These are phyloP conservation scores for Protomyces inouyei DNA, from an alignment of 1,139 yeast genomes.

Conservation along the genomic window DNA sequence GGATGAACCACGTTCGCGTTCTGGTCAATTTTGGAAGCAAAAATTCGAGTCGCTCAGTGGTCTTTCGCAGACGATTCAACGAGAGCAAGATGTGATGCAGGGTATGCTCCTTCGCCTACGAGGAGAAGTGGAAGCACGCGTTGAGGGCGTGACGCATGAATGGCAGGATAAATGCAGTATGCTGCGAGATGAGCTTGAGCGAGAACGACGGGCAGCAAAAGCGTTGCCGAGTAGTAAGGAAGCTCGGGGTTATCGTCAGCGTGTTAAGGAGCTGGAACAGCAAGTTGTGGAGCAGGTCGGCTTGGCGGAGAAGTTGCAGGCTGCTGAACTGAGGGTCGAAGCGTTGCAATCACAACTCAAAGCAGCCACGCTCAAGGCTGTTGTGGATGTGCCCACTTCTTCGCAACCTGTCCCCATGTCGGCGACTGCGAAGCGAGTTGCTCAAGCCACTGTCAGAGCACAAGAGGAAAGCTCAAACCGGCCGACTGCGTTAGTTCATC, in stretches of 20 bases:
- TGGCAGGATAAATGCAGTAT: conserved; percentile 7
- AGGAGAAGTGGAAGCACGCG: not conserved
- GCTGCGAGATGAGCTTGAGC: conserved; percentile 12
- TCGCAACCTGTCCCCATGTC: not conserved
- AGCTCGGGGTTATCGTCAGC: not conserved
- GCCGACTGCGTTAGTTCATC: not conserved
- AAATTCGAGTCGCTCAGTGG: conserved; percentile 6
- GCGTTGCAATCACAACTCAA: not conserved
- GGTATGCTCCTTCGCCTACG: not conserved
- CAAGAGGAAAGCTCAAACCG: not conserved
- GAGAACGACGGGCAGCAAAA: not conserved
- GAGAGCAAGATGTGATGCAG: conserved; percentile 19
- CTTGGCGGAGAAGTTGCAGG: not conserved
- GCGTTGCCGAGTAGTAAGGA: not conserved
- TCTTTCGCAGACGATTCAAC: not conserved
- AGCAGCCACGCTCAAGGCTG: not conserved
- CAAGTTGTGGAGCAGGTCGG: not conserved
- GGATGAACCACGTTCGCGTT: conserved; percentile 18
- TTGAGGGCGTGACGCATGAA: not conserved
- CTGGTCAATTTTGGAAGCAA: conserved; percentile 23
- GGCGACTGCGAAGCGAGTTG: not conserved
- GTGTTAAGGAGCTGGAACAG: conserved; percentile 5
- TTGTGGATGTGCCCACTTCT: not conserved
- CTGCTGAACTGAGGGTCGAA: not conserved
- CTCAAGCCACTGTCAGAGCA: not conserved